Percentiles rank a stretch among this genome's conserved stretches.
These are phyloP conservation scores for Cladophialophora psammophila DNA, from an alignment of 2,329 filamentous ascomycete genomes.

Conservation along the genomic window DNA sequence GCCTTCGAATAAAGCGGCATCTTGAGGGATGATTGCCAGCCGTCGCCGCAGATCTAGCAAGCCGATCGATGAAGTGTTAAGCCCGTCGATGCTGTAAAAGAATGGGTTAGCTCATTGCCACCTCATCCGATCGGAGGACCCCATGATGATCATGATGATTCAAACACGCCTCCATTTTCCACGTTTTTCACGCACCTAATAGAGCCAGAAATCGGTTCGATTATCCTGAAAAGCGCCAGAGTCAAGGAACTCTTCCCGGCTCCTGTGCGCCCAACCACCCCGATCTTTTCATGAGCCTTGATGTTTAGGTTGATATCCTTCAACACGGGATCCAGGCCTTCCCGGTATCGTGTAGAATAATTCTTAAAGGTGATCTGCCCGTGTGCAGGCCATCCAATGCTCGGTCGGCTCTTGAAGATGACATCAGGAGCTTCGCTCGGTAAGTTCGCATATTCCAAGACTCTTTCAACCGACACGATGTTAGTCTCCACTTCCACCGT, in stretches of 20 bases:
- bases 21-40: slow-evolving; percentile 95
- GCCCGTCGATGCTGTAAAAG: slow-evolving; percentile 73
- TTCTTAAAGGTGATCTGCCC: slow-evolving; percentile 90
- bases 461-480: slow-evolving; percentile 96
- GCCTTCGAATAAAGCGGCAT: slow-evolving; percentile 93
- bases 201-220: slow-evolving; percentile 81
- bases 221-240: slow-evolving; percentile 91
- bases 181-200: slow-evolving; percentile 60
- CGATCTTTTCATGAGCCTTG: slow-evolving; percentile 97
- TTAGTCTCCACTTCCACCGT: slow-evolving; percentile 99
- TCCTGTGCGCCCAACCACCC: slow-evolving; percentile 93
- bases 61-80: slow-evolving; percentile 91
- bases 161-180: neutral
- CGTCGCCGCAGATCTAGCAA: slow-evolving; percentile 86
- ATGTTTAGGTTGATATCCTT: slow-evolving; percentile 93
- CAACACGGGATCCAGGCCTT: slow-evolving; percentile 87
- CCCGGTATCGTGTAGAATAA: slow-evolving; percentile 91
- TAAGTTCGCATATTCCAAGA: slow-evolving; percentile 90
- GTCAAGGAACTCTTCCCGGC: slow-evolving; percentile 96
- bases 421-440: slow-evolving; percentile 95
- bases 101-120: slow-evolving; percentile 16
- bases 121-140: neutral
- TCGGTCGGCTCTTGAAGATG: slow-evolving; percentile 83
- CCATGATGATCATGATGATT: no score
- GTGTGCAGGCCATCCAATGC: slow-evolving; percentile 88